Evolutionary conservation across 2,329 filamentous ascomycete genomes (phyloP), one percentile per base, ranked within the genome.

Genomic region (Emydomyces testavorans): DNA sequence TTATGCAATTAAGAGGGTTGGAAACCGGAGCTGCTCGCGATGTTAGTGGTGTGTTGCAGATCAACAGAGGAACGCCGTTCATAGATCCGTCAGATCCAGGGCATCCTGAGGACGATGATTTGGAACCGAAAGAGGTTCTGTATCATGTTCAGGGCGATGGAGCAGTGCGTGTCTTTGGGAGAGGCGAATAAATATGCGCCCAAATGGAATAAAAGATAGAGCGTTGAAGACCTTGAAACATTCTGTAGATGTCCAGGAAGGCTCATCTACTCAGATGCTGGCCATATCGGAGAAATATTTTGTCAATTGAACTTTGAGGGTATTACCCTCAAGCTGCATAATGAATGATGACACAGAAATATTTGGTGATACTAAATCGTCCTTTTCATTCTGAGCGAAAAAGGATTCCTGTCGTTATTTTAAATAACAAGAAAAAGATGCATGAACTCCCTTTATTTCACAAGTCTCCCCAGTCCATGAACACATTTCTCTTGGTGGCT

Each of bases 21-120:
- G 88, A 94, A 60, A 94, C 88, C 0, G 90, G 90, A 0, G 80
- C 81, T n/a, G 89, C 90, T 53, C 82, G 77, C 61, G 90, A 95
- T 65, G 85, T 96, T 26, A 94, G 85, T 66, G 90, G 90, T 2
- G 87, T 94, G 36, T 60, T 95, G 53, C 76, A 88, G 55, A 73
- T 92, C 42, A 89, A 83, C 15, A 72, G 74, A 37, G 80, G 80
- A 2, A 70, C 69, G 13, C 62, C 58, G 55, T 68, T 61, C 35
- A 60, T 56, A 13, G 56, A 52, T 15, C 60, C 65, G 13, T 61
- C 61, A 24, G 58, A 54, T 3, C 46, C 48, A 8, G 51, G 53
- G 13, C 51, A 52, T 6, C 7, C 6, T 6, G 50, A 54, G 20
- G 58, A 53, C 37, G 53, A 52, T 48, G 54, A 52, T 21, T 53